Evolutionary conservation across 1,284 basidiomycete species (phyloP), one percentile per base, ranked within the genome.

Genomic region (Cutaneotrichosporon arboriforme): DNA sequence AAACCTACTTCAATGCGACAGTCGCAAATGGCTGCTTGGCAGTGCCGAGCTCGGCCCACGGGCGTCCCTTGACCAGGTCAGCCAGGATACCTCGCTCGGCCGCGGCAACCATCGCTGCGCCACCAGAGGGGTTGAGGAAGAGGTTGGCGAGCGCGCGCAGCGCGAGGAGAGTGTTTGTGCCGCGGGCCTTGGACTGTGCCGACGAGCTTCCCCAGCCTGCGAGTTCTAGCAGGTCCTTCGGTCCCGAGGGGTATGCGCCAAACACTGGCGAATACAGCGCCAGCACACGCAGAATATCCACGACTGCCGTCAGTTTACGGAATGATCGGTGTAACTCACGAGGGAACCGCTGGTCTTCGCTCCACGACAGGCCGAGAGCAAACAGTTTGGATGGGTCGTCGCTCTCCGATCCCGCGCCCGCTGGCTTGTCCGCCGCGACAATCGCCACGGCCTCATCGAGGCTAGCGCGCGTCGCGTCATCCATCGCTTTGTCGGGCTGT

Each of bases 121-220:
- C 81, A 45, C 76, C 77, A 3, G 68, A 63, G 2, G 64, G 50
- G 4, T 75, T 76, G 34, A 48, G 55, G 67, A 91, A 86, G 33
- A 81, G 76, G 69, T 98, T 98, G 18, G 88, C 84, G 18, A 97
- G 65, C 0, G 84, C 84, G 18, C 94, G 82, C 49, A 96, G 75
- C 1, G 87, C 80, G n/a, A 98, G 80, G 61, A 96, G 79, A 9
- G 86, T 80, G 68, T 96, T 97, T 10, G 87, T 93, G 65, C 93
- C 89, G 46, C 84, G 78, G 2, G 81, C 71, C 74, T 92, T 94
- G 4, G 74, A 70, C 12, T 77, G 69, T 76, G 81, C 81, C 46
- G 82, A 81, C 17, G 70, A 59, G 68, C 68, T 46, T 68, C 62
- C 72, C 86, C 87, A 92, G 40, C 85, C 83, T 1, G 85, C 83